Evolutionary conservation across 75 land plant genomes (phyloP).

Genomic region (Larix kaempferi): DNA sequence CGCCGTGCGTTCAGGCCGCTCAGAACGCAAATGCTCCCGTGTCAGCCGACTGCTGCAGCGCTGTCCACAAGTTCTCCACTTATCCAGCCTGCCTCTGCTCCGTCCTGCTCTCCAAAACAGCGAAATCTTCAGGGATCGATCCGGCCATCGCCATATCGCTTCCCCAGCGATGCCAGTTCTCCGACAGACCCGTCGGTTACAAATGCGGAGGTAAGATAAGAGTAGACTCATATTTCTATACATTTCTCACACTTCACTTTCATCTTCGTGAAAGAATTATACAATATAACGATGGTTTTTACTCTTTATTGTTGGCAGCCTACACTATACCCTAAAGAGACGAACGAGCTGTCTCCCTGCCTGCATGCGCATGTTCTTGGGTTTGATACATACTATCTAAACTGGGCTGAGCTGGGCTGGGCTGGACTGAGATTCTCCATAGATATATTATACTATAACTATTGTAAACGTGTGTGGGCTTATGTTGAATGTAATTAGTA

Average conservation of each 20-base stretch:
- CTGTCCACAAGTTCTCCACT: conserved; percentile 27
- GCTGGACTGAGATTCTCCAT: too few relatives aligned
- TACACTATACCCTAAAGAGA: not conserved
- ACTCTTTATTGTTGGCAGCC: not conserved
- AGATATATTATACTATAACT: too few relatives aligned
- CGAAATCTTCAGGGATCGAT: conserved; percentile 32
- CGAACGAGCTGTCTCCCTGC: too few relatives aligned
- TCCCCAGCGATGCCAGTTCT: conserved; percentile 53
- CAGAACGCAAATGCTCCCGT: conserved; percentile 32
- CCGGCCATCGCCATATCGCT: conserved; percentile 47
- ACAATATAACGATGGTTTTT: too few relatives aligned
- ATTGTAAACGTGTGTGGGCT: too few relatives aligned
- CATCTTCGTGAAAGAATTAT: too few relatives aligned
- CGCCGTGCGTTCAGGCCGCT: conserved; percentile 41
- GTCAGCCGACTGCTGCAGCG: conserved; percentile 31
- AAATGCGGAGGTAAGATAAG: conserved; percentile 43
- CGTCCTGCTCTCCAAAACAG: conserved; percentile 48
- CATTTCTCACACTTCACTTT: not conserved
- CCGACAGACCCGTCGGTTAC: conserved; percentile 43
- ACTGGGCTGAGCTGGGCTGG: too few relatives aligned
- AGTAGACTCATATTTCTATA: too few relatives aligned
- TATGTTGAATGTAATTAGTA: too few relatives aligned
- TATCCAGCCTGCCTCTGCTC: conserved; percentile 58
- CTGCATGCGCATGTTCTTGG: too few relatives aligned
- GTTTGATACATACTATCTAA: too few relatives aligned